A percentile compares a stretch with the other conserved stretches of the same genome.
Conservation (phyloP, 805 yeast genomes). For the Lipomyces anomalus region DNA sequence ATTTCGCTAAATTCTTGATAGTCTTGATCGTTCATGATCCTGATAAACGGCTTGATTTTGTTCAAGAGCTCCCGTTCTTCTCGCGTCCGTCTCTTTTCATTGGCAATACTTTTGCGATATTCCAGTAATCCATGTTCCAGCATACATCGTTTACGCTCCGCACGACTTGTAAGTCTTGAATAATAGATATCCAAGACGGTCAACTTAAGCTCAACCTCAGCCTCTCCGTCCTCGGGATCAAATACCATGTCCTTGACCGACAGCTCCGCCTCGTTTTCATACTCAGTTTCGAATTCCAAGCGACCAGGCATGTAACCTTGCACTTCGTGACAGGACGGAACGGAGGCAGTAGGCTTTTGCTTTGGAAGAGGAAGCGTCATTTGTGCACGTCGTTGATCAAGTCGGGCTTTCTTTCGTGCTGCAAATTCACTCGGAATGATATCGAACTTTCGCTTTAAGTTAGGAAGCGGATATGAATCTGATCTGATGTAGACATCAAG, state of each 20-base stretch:
- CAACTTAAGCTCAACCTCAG: slow-evolving; percentile 84
- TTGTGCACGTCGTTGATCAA: slow-evolving; percentile 53
- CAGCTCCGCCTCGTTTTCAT: slow-evolving; percentile 93
- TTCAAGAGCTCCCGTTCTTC: slow-evolving; percentile 82
- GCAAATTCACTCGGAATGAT: slow-evolving; percentile 66
- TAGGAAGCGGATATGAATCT: slow-evolving; percentile 80
- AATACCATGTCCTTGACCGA: slow-evolving; percentile 93
- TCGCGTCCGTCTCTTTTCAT: slow-evolving; percentile 78
- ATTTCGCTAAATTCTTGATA: slow-evolving; percentile 70
- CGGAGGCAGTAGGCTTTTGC: slow-evolving; percentile 82
- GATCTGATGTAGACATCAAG: slow-evolving; percentile 62
- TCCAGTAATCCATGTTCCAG: slow-evolving; percentile 74
- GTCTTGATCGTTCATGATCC: slow-evolving; percentile 75
- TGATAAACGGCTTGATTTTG: slow-evolving; percentile 71
- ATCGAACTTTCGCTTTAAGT: slow-evolving; percentile 64
- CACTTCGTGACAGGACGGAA: slow-evolving; percentile 92
- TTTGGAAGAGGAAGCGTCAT: slow-evolving; percentile 77
- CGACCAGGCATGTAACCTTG: slow-evolving; percentile 99
- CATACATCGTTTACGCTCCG: slow-evolving; percentile 82
- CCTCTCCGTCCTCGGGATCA: slow-evolving; percentile 84
- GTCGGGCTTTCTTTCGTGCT: slow-evolving; percentile 57
- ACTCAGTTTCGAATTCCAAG: slow-evolving; percentile 91
- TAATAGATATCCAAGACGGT: slow-evolving; percentile 85
- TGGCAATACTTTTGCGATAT: slow-evolving; percentile 70
- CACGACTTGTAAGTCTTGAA: slow-evolving; percentile 81